These are phyloP conservation scores for Holtermanniella nyarrowii DNA, from an alignment of 768 basidiomycete species.

Conservation along the genomic window DNA sequence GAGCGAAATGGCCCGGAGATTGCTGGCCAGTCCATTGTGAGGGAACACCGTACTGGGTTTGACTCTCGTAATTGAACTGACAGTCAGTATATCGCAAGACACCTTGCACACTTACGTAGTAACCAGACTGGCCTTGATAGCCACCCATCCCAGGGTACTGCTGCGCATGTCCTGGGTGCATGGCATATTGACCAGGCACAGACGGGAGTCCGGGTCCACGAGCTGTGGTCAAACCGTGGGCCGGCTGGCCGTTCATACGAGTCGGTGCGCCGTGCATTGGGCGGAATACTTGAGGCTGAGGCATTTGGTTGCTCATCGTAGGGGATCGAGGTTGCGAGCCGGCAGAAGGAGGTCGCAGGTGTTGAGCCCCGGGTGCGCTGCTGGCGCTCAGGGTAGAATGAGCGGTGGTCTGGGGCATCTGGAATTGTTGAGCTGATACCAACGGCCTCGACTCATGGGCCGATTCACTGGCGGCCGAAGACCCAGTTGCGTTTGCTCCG, in stretches of 20 bases:
- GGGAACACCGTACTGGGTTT: constrained; percentile 18
- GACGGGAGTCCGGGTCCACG: not conserved
- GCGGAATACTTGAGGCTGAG: constrained; percentile 10
- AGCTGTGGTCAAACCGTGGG: not conserved
- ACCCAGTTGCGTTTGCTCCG: constrained; percentile 46
- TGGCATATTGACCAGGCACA: constrained; percentile 9
- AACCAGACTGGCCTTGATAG: constrained; percentile 12
- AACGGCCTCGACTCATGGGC: not conserved
- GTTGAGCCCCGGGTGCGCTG: not conserved
- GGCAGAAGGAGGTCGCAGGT: not conserved
- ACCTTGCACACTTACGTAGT: constrained; percentile 24
- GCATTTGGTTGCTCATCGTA: constrained; percentile 2
- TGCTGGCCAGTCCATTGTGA: constrained; percentile 28
- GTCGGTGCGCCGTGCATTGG: constrained; percentile 5
- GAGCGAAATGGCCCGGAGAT: constrained; percentile 14
- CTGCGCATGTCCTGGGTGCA: constrained; percentile 20
- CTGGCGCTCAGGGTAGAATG: no score
- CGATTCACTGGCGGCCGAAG: constrained; percentile 45
- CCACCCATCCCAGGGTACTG: constrained; percentile 20
- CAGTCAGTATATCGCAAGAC: not conserved
- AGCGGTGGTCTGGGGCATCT: no score
- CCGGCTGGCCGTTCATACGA: constrained; percentile 12
- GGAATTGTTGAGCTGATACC: no score
- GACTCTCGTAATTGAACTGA: constrained; percentile 22
- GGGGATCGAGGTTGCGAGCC: constrained; percentile 5